These are phyloP conservation scores for Condylostoma magnum DNA, from an alignment of 169 alveolate genomes.

Conservation along the genomic window DNA sequence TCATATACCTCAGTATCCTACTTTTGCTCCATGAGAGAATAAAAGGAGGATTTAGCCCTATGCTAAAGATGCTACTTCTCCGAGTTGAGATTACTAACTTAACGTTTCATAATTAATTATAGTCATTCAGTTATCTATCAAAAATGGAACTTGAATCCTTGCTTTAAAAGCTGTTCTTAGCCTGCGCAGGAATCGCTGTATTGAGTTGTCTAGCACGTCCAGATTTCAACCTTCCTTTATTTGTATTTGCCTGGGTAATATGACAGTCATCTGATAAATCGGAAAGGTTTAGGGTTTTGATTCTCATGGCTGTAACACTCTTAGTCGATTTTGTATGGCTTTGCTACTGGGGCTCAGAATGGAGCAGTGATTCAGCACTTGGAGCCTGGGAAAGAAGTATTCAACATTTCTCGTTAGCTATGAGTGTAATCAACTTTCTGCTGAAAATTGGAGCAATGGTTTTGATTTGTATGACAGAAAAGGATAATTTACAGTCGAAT, in stretches of 20 bases:
- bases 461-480: slow-evolving; percentile 16
- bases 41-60: no score
- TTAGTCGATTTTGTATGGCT: slow-evolving; percentile 34
- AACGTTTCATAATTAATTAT: no score
- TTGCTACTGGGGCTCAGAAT: slow-evolving; percentile 32
- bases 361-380: not conserved
- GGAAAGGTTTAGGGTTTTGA: not conserved
- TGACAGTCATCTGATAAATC: slow-evolving; percentile 17
- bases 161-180: slow-evolving; percentile 23
- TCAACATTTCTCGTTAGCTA: slow-evolving; percentile 23
- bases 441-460: slow-evolving; percentile 28
- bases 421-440: slow-evolving; percentile 15
- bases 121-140: no score
- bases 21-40: no score
- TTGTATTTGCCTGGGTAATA: slow-evolving; percentile 33
- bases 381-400: slow-evolving; percentile 31
- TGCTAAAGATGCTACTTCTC: no score
- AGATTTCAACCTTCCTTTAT: slow-evolving; percentile 31
- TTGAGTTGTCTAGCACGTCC: slow-evolving; percentile 27
- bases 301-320: slow-evolving; percentile 14
- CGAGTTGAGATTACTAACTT: no score
- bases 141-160: slow-evolving; percentile 28
- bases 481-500: not conserved
- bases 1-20: no score
- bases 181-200: slow-evolving; percentile 22